Conservation (phyloP, 2,329 filamentous ascomycete genomes). For the Neopestalotiopsis sp. region DNA sequence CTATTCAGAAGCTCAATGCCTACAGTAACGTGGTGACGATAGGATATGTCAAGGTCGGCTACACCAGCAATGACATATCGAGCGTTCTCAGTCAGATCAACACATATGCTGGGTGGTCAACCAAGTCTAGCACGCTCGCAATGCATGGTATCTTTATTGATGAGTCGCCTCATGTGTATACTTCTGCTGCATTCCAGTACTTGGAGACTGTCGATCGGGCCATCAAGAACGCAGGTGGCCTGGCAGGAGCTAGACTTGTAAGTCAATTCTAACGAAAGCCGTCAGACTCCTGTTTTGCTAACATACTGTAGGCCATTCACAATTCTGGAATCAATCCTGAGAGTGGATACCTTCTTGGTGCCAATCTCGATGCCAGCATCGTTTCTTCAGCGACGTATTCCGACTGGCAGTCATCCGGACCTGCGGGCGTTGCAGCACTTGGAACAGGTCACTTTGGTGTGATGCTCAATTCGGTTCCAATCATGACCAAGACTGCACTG, state of each 20-base stretch:
- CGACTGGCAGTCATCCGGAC: not conserved
- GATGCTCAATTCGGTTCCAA: not conserved
- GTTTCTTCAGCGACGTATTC: not conserved
- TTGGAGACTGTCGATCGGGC: not conserved
- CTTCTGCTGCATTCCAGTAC: not conserved
- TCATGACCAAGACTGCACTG: not conserved
- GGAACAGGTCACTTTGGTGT: not conserved
- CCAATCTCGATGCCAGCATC: not conserved
- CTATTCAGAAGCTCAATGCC: conserved; percentile 40
- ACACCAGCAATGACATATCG: conserved; percentile 34
- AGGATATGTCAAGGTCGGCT: conserved; percentile 46
- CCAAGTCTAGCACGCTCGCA: conserved; percentile 28
- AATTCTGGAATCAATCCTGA: not conserved
- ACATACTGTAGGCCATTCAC: not conserved
- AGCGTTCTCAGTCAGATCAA: conserved; percentile 40
- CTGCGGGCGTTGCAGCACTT: not conserved
- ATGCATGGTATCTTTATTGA: conserved; percentile 46
- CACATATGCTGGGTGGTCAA: conserved; percentile 41
- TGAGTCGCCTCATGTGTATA: conserved; percentile 30
- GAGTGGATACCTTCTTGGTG: not conserved
- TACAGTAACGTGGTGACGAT: conserved; percentile 42
- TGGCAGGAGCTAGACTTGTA: not conserved
- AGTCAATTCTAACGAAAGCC: not conserved
- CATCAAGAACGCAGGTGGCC: conserved; percentile 4
- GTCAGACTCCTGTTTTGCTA: not conserved